These are phyloP conservation scores for Aspergillus hiratsukae DNA, from an alignment of 2,329 filamentous ascomycete genomes.

Conservation along the genomic window DNA sequence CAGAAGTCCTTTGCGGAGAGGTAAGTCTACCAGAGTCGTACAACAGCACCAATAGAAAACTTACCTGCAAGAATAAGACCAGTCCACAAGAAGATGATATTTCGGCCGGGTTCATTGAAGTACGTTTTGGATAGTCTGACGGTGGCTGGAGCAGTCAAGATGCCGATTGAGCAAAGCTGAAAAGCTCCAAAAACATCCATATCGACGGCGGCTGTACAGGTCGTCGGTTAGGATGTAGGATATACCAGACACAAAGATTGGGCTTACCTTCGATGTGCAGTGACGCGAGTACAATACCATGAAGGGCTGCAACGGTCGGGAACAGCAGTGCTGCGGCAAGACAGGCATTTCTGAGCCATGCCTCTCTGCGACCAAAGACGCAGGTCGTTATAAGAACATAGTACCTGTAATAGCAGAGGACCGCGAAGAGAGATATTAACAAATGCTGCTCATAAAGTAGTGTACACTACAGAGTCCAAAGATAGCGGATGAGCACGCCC, in stretches of 20 bases:
- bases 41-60: slow-evolving; percentile 29
- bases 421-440: background rate
- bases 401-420: slow-evolving; percentile 43
- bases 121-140: slow-evolving; percentile 60
- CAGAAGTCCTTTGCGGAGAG: background rate
- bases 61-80: slow-evolving; percentile 54
- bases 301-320: slow-evolving; percentile 60
- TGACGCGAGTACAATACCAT: slow-evolving; percentile 58
- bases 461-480: background rate
- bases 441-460: background rate
- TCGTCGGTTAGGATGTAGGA: slow-evolving; percentile 1
- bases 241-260: background rate
- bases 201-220: slow-evolving; percentile 53
- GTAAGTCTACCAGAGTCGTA: background rate
- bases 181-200: slow-evolving; percentile 67
- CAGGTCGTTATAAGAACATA: slow-evolving; percentile 62
- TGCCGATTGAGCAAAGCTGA: slow-evolving; percentile 62
- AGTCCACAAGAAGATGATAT: slow-evolving; percentile 65
- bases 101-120: slow-evolving; percentile 59
- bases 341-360: slow-evolving; percentile 61
- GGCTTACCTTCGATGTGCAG: slow-evolving; percentile 55
- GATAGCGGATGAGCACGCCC: background rate
- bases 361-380: slow-evolving; percentile 56
- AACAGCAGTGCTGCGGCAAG: slow-evolving; percentile 60
- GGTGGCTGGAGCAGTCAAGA: slow-evolving; percentile 60